Evolutionary conservation across 2,329 filamentous ascomycete genomes (phyloP).

Genomic region (Chaetomiaceae sp.): DNA sequence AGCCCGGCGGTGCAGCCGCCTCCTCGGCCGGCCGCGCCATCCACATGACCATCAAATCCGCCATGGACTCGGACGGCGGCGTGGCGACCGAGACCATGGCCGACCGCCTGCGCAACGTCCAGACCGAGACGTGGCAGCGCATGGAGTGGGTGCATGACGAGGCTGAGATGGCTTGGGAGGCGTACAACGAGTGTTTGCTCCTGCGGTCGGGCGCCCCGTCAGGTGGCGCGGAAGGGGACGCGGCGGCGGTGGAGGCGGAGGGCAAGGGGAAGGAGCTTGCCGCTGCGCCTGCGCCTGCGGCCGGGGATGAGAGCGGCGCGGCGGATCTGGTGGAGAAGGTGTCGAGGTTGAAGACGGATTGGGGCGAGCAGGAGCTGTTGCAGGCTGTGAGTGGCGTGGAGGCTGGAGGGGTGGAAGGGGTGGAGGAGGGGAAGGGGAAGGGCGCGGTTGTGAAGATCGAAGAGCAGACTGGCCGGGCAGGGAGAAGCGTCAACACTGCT

Average conservation of each 20-base stretch:
- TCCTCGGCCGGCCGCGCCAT: constrained; percentile 65
- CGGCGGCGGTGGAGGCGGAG: constrained; percentile 28
- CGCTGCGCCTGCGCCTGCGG: constrained; percentile 13
- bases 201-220: constrained; percentile 31
- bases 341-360: constrained; percentile 36
- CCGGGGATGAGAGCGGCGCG: constrained; percentile 17
- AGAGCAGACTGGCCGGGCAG: constrained; percentile 11
- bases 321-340: constrained; percentile 36
- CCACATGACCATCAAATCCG: constrained; percentile 80
- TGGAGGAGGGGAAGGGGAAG: constrained; percentile 5
- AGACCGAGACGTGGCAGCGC: constrained; percentile 75
- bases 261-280: constrained; percentile 28
- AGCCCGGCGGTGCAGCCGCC: constrained; percentile 34
- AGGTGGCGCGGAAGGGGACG: constrained; percentile 17
- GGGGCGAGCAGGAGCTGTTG: constrained; percentile 42
- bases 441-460: constrained; percentile 1
- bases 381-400: constrained; percentile 40
- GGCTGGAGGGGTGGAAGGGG: background rate
- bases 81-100: constrained; percentile 64
- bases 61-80: constrained; percentile 55
- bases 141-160: constrained; percentile 81
- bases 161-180: constrained; percentile 66
- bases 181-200: constrained; percentile 70
- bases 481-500: constrained; percentile 22
- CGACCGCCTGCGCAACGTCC: constrained; percentile 69